These are phyloP conservation scores for Curvularia eragrostidis DNA, from an alignment of 2,329 filamentous ascomycete species.

Conservation along the genomic window DNA sequence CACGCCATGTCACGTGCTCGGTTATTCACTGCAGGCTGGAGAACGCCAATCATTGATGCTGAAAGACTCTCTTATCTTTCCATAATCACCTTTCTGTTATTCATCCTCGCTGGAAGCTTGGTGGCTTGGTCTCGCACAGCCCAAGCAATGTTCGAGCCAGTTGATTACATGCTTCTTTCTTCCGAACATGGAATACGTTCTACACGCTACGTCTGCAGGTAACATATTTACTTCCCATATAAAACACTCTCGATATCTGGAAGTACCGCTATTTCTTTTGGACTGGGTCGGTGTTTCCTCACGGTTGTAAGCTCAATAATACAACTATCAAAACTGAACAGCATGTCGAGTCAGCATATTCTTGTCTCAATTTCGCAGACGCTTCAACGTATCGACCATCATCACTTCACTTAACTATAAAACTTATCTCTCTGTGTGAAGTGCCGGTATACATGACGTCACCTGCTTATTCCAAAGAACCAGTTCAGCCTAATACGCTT, in stretches of 20 bases:
- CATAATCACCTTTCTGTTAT: background rate
- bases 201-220: background rate
- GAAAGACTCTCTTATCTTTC: background rate
- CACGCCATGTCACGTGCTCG: background rate
- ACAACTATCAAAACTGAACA: background rate
- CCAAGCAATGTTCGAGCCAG: background rate
- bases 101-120: background rate
- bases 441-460: background rate
- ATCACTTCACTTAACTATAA: too few relatives aligned
- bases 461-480: background rate
- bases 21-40: background rate
- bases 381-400: background rate
- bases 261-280: too few relatives aligned
- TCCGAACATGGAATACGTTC: background rate
- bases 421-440: background rate
- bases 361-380: background rate
- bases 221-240: background rate
- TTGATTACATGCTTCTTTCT: background rate
- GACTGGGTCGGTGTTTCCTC: too few relatives aligned
- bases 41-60: background rate
- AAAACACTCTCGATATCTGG: too few relatives aligned
- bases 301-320: too few relatives aligned
- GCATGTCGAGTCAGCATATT: background rate
- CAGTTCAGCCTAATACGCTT: conserved; percentile 1
- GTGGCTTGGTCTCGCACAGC: background rate